Evolutionary conservation across 352 stramenopile genomes (phyloP).

Genomic region (Phytophthora agathidicida): DNA sequence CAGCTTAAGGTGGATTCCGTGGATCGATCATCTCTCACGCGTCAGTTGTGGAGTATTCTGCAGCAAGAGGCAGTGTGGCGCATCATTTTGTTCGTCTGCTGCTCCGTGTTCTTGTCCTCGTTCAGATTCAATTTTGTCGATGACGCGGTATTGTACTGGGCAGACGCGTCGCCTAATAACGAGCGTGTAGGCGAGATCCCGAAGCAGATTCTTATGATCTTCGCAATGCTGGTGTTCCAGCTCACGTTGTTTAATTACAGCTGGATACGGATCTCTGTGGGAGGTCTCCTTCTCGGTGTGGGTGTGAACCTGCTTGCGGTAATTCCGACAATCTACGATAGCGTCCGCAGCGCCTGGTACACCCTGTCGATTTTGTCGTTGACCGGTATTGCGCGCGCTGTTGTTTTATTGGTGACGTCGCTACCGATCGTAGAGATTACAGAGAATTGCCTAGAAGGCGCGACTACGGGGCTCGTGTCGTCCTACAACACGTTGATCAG

Average conservation of each 20-base stretch:
- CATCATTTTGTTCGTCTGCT: slow-evolving; percentile 75
- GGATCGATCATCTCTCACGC: slow-evolving; percentile 59
- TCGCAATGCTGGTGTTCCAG: slow-evolving; percentile 58
- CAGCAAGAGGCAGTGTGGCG: slow-evolving; percentile 81
- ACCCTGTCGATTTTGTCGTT: slow-evolving; percentile 51
- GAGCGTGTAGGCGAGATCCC: slow-evolving; percentile 52
- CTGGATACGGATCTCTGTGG: slow-evolving; percentile 64
- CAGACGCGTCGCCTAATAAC: slow-evolving; percentile 41
- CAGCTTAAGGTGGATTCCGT: slow-evolving; percentile 78
- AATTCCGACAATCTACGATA: slow-evolving; percentile 58
- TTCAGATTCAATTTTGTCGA: slow-evolving; percentile 73
- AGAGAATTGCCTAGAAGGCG: slow-evolving; percentile 73
- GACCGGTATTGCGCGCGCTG: slow-evolving; percentile 41
- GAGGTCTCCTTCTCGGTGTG: slow-evolving; percentile 49
- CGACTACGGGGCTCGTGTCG: slow-evolving; percentile 63
- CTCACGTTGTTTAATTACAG: slow-evolving; percentile 74
- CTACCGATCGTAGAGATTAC: slow-evolving; percentile 79
- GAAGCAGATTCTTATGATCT: slow-evolving; percentile 48
- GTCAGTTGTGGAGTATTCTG: slow-evolving; percentile 74
- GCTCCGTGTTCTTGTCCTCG: slow-evolving; percentile 54
- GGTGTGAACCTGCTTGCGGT: slow-evolving; percentile 36
- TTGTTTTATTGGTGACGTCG: slow-evolving; percentile 55
- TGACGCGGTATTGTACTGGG: slow-evolving; percentile 56
- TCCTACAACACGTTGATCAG: slow-evolving; percentile 70
- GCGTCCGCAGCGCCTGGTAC: slow-evolving; percentile 54